These are phyloP conservation scores for Astraeus odoratus DNA, from an alignment of 768 basidiomycete genomes.

Conservation along the genomic window DNA sequence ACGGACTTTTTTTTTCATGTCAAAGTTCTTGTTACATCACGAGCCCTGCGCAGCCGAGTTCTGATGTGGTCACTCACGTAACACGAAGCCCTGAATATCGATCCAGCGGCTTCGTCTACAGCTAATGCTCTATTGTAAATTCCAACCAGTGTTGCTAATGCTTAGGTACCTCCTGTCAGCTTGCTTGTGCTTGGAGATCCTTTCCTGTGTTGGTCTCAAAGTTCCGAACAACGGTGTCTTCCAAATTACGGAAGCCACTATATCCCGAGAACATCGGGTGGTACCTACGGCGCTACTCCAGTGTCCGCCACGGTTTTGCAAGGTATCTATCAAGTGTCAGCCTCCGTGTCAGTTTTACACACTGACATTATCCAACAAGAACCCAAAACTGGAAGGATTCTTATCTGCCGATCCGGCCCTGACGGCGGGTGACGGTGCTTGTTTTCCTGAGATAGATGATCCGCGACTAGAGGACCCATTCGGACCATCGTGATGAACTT, in stretches of 20 bases:
- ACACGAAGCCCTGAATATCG: slow-evolving; percentile 98
- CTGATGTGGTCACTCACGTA: slow-evolving; percentile 4
- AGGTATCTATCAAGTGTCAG: too few relatives aligned
- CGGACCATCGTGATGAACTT: slow-evolving; percentile 82
- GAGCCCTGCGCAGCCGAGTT: slow-evolving; percentile 7
- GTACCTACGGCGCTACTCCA: too few relatives aligned
- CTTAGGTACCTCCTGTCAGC: slow-evolving; percentile 25
- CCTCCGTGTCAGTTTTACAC: too few relatives aligned
- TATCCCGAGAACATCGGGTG: too few relatives aligned
- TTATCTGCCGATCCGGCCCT: slow-evolving; percentile 86
- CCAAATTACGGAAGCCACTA: slow-evolving; percentile 41
- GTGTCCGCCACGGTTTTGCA: too few relatives aligned
- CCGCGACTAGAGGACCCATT: slow-evolving; percentile 80
- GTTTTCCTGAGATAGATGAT: slow-evolving; percentile 81
- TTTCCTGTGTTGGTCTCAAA: slow-evolving; percentile 14
- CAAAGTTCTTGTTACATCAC: slow-evolving; percentile 55
- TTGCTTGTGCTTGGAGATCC: too few relatives aligned
- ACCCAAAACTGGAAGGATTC: slow-evolving; percentile 75
- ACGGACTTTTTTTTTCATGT: slow-evolving; percentile 93
- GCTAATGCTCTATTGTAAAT: slow-evolving; percentile 76
- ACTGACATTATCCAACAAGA: slow-evolving; percentile 71
- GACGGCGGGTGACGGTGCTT: slow-evolving; percentile 74
- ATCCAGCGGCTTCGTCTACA: slow-evolving; percentile 79
- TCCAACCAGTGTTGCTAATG: slow-evolving; percentile 60
- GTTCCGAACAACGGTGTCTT: slow-evolving; percentile 22